A percentile compares a stretch with the other conserved stretches of the same genome.
phyloP scores from a whole-genome alignment of 306 rosid species.

The Malus domestica region ASM211411v1 NC_041795.1:5736501-5737000 shows the following conservation, averaged over 20 bases:
- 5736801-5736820: no score
- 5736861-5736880: not conserved
- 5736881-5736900: not conserved
- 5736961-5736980: constrained; percentile 83
- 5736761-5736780: no score
- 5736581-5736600: not conserved
- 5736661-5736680: constrained; percentile 81
- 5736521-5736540: constrained; percentile 94
- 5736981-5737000: constrained; percentile 79
- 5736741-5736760: no score
- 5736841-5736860: no score
- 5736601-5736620: not conserved
- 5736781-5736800: no score
- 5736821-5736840: not conserved
- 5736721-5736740: constrained; percentile 44
- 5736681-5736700: constrained; percentile 68
- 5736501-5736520: constrained; percentile 80
- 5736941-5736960: constrained; percentile 2
- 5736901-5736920: not conserved
- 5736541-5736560: constrained; percentile 48
- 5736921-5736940: not conserved
- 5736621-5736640: constrained; percentile 46
- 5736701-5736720: constrained; percentile 74
- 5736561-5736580: not conserved
- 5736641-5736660: constrained; percentile 89